Evolutionary conservation across 176 grass and related monocot species (phyloP), one percentile per base, ranked within the genome.

Genomic region (Aegilops umbellulata): DNA sequence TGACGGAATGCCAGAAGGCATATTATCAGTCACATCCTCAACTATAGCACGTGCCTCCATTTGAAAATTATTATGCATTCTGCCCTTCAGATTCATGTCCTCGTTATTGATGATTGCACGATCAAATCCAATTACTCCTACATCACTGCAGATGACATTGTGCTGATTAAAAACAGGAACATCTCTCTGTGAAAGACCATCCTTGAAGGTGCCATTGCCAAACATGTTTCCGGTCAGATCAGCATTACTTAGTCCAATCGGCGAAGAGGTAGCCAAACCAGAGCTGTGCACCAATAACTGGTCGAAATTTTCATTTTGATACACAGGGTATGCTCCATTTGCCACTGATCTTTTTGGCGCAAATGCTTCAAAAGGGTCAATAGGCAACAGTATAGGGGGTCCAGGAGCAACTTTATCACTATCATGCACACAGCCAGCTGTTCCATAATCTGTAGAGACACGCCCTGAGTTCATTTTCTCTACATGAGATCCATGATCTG

Each of bases 11-110:
- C 35, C 87, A 55, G 76, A 74, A 84, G 82, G 77, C 35, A 94
- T 79, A 73, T 84, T 77, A 88, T 92, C 30, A 36, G 92, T 92
- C 75, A 90, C 85, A 2, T 91, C 92, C 88, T 96, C 92, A 77
- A 99, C 86, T 66, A 61, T 80, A 87, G 89, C 16, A 84, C 5
- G 36, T 16, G 73, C 39, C 55, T 85, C 68, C 42, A 71, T 36
- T 74, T 76, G 76, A 88, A 74, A 34, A 61, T 79, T 79, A 63
- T 82, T 68, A 25, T 69, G 63, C 20, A 86, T 69, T 49, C 69
- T 69, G 19, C 82, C 47, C 32, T 82, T 20, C 16, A 36, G 69
- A 31, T 81, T 77, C 29, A 34, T 72, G 26, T 38, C 49, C 79
- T 71, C 68, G 53, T 88, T 60, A 86, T 83, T 34, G 42, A 70